Evolutionary conservation across 192 early-diverging fungal genomes (phyloP).

Genomic region (Podila clonocystis): DNA sequence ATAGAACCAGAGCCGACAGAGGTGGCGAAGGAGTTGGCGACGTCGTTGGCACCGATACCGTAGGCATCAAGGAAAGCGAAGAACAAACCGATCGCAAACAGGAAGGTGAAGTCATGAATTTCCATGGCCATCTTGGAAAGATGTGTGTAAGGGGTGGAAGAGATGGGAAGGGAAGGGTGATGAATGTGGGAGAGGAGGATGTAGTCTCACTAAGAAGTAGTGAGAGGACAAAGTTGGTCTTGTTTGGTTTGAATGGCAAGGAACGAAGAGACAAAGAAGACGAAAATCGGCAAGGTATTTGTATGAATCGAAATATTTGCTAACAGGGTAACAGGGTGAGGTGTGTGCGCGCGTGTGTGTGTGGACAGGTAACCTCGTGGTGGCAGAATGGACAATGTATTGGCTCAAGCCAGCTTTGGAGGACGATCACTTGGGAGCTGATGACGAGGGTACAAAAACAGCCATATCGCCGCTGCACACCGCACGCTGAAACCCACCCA

Average conservation of each 20-base stretch:
- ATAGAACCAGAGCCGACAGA: conserved; percentile 86
- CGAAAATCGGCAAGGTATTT: background rate
- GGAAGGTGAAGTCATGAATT: conserved; percentile 63
- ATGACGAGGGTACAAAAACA: too few species aligned
- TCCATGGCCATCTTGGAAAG: conserved; percentile 53
- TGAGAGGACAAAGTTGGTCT: background rate
- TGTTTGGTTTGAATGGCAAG: conserved; percentile 1
- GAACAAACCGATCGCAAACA: conserved; percentile 69
- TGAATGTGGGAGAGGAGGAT: background rate
- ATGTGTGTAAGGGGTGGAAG: background rate
- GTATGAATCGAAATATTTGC: background rate
- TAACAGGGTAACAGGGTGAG: background rate
- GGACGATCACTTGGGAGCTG: background rate
- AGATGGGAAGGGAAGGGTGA: background rate
- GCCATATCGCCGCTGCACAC: too few species aligned
- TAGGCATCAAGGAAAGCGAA: conserved; percentile 76
- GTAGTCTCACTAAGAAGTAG: background rate
- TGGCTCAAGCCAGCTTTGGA: background rate
- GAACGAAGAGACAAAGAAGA: background rate
- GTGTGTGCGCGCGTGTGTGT: background rate
- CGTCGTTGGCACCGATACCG: conserved; percentile 89
- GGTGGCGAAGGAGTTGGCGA: conserved; percentile 89
- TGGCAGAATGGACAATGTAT: background rate
- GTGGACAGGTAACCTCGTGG: background rate
- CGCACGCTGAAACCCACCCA: too few species aligned